phyloP scores from a whole-genome alignment of 176 grass and related monocot species.

The Canna indica region DNA sequence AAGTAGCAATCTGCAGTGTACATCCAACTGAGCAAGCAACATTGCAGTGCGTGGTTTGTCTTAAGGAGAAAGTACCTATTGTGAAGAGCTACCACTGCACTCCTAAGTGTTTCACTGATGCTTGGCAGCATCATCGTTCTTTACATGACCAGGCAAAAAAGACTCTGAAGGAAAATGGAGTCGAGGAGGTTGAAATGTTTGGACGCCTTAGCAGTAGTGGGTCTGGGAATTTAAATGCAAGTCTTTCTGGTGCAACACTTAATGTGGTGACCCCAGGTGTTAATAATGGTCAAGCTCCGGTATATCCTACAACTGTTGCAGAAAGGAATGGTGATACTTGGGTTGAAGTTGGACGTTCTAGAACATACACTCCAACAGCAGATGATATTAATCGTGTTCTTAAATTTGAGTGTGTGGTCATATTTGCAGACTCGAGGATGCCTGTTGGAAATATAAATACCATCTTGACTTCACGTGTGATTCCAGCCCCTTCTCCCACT shows the following conservation, averaged over 20 bases:
- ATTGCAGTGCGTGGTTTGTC: slow-evolving; percentile 82
- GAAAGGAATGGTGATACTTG: slow-evolving; percentile 80
- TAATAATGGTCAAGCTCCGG: slow-evolving; percentile 35
- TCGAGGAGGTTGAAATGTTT: slow-evolving; percentile 89
- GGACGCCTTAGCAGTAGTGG: slow-evolving; percentile 50
- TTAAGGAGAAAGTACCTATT: slow-evolving; percentile 94
- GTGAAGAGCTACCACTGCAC: slow-evolving; percentile 94
- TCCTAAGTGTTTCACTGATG: slow-evolving; percentile 85
- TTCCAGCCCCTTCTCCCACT: slow-evolving; percentile 87
- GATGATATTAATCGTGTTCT: slow-evolving; percentile 97
- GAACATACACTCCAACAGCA: slow-evolving; percentile 75
- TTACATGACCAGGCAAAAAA: slow-evolving; percentile 86
- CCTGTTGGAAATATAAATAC: slow-evolving; percentile 43
- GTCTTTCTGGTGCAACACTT: slow-evolving; percentile 36
- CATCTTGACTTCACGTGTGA: slow-evolving; percentile 91
- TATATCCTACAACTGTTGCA: slow-evolving; percentile 33
- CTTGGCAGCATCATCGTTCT: slow-evolving; percentile 86
- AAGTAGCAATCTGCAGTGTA: slow-evolving; percentile 69
- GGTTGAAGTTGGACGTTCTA: slow-evolving; percentile 68
- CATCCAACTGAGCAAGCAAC: slow-evolving; percentile 93
- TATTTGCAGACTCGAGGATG: slow-evolving; percentile 51
- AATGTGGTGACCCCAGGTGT: slow-evolving; percentile 42
- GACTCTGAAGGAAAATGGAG: slow-evolving; percentile 75
- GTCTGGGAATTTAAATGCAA: slow-evolving; percentile 38
- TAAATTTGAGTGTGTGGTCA: slow-evolving; percentile 79